These are phyloP conservation scores for Kwoniella botswanensis DNA, from an alignment of 768 basidiomycete genomes.

Conservation along the genomic window DNA sequence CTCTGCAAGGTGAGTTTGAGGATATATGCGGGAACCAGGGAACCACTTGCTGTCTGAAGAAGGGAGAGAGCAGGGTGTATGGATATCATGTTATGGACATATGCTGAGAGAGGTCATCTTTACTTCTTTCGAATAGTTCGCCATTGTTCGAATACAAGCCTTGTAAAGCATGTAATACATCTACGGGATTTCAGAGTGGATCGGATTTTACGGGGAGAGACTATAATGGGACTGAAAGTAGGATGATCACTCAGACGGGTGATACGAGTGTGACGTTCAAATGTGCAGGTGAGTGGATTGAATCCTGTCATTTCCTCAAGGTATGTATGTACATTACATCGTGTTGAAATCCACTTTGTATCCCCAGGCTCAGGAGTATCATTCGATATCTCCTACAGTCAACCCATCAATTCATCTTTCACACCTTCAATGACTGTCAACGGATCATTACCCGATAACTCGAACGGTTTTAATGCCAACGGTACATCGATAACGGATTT, in stretches of 20 bases:
- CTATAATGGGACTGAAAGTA: slow-evolving; percentile 24
- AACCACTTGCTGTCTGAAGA: too few relatives aligned
- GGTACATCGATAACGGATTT: slow-evolving; percentile 22
- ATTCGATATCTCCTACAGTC: slow-evolving; percentile 19
- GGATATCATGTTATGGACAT: background rate
- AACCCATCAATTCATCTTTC: slow-evolving; percentile 2
- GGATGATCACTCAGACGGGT: slow-evolving; percentile 19
- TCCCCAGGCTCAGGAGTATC: slow-evolving; percentile 15
- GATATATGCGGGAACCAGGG: background rate
- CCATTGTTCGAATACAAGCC: slow-evolving; percentile 39
- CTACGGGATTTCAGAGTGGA: slow-evolving; percentile 10
- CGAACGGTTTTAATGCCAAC: background rate
- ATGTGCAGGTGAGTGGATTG: slow-evolving; percentile 34
- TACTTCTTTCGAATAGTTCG: slow-evolving; percentile 23
- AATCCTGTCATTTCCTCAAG: too few relatives aligned
- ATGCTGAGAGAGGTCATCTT: background rate
- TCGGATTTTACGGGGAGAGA: background rate
- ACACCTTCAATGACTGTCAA: slow-evolving; percentile 22
- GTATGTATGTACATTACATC: too few relatives aligned
- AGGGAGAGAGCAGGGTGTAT: background rate
- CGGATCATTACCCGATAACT: background rate
- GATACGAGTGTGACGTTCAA: slow-evolving; percentile 33
- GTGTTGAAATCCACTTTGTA: background rate
- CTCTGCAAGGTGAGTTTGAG: slow-evolving; percentile 15
- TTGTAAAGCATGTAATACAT: slow-evolving; percentile 32